phyloP scores from a whole-genome alignment of 2,329 filamentous ascomycete genomes.

The Hymenoscyphus fraxineus region DNA sequence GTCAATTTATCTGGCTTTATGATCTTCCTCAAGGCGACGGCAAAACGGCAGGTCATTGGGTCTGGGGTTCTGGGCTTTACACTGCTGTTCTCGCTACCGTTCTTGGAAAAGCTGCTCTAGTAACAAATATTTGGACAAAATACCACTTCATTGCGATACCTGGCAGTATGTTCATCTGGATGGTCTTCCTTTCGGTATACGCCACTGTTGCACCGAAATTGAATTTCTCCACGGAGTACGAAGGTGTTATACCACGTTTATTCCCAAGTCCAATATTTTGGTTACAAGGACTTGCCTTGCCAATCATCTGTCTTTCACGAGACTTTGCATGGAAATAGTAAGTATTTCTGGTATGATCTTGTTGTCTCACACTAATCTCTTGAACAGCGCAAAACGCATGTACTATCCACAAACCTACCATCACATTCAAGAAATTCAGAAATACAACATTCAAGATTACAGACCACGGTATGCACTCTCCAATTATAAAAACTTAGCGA shows the following conservation, averaged over 20 bases:
- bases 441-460: constrained; percentile 99
- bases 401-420: constrained; percentile 95
- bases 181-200: constrained; percentile 84
- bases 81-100: constrained; percentile 91
- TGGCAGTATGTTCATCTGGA: constrained; percentile 87
- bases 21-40: constrained; percentile 79
- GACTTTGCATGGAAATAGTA: constrained; percentile 96
- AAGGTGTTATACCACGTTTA: constrained; percentile 75
- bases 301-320: constrained; percentile 75
- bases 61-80: constrained; percentile 95
- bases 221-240: constrained; percentile 77
- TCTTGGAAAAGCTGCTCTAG: constrained; percentile 87
- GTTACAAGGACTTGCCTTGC: constrained; percentile 79
- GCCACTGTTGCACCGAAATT: constrained; percentile 80
- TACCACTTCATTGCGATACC: constrained; percentile 95
- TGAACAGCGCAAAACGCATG: constrained; percentile 73
- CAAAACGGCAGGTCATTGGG: constrained; percentile 86
- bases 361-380: constrained; percentile 20
- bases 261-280: constrained; percentile 85
- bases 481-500: not conserved
- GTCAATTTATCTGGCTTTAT: constrained; percentile 73
- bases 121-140: constrained; percentile 98
- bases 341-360: constrained; percentile 24
- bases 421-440: constrained; percentile 98
- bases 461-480: constrained; percentile 68